Base-by-base conservation (phyloP, 73 alveolate genomes). In the Uronychia binucleata region DNA sequence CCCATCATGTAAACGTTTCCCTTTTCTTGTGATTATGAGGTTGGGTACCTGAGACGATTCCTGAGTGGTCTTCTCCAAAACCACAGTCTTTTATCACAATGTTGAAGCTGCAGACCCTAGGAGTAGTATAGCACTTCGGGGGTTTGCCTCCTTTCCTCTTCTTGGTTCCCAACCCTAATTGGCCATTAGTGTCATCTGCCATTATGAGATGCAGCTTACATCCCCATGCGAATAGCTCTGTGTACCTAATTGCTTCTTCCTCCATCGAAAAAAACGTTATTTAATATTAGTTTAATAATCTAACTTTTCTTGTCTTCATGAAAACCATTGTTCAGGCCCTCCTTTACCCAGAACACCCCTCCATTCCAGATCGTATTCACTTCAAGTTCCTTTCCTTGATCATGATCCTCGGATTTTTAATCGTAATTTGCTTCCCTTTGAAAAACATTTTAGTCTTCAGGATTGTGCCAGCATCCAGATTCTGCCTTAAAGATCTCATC, bases 1-100 rank as follows among this genome's bases (percentile, higher is more conserved):
- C 95, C 95, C 95, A 89, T 89, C 85, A 77, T 89, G 74, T 89
- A 89, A n/a, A 89, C 31, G 84, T 89, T 90, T 28, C 93, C 93
- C 33, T 32, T 28, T 26, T 86, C 75, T 32, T 80, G 59, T 1
- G 59, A 46, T 34, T 67, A 67, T 13, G 1, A 13, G 29, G 13
- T 13, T 26, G 32, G 13, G 5, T 67, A 67, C 78, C 29, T 67
- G 78, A 67, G 26, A 67, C 26, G 26, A 86, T 78, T 25, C 88
- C 92, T 79, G 92, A 28, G 59, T 86, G 92, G 33, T 78, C 30
- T 1, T 31, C 83, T 25, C 92, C 92, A 33, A 84, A 79, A 1
- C 78, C 26, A 30, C 58, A 34, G 29, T 78, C 28, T 31, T 34
- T 79, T 1, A 86, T 86, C 14, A 86, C 59, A 30, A 86, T 86